Conservation (phyloP, 768 basidiomycete genomes). For the Amylocystis lapponica region DNA sequence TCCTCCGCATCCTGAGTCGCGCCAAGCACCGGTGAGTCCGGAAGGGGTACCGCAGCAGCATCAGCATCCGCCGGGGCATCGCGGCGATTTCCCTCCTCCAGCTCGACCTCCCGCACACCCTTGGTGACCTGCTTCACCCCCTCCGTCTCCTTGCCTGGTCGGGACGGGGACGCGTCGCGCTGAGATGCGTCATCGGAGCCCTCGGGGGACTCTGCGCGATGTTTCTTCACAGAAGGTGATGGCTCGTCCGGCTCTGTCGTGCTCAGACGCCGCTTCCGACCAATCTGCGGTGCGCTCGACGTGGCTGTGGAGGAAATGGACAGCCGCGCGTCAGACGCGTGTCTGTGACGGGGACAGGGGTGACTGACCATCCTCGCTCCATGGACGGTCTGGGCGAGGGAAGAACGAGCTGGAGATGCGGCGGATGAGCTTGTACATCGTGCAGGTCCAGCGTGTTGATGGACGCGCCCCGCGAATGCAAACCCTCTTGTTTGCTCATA, state of each 20-base stretch:
- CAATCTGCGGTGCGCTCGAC: conserved; percentile 65
- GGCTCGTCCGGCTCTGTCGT: conserved; percentile 34
- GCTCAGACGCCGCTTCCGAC: conserved; percentile 62
- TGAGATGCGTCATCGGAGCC: conserved; percentile 21
- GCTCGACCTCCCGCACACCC: conserved; percentile 64
- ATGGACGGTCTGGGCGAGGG: conserved; percentile 67
- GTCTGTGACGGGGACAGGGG: conserved; percentile 15
- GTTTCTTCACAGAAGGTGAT: conserved; percentile 31
- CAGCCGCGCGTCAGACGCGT: conserved; percentile 12
- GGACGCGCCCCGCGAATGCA: background rate
- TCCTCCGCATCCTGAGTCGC: conserved; percentile 1
- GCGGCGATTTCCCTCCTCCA: conserved; percentile 34
- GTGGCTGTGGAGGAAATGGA: conserved; percentile 48
- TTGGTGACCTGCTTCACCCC: conserved; percentile 67
- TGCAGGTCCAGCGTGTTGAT: background rate
- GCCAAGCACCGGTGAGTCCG: conserved; percentile 29
- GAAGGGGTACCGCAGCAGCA: conserved; percentile 33
- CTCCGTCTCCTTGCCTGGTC: conserved; percentile 26
- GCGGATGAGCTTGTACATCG: conserved; percentile 67
- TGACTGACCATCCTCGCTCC: conserved; percentile 70
- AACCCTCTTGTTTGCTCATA: background rate
- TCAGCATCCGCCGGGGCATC: conserved; percentile 2
- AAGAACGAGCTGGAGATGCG: conserved; percentile 67
- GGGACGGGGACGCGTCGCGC: conserved; percentile 12
- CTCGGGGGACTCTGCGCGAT: conserved; percentile 37